Conservation (phyloP, 179 eudicot species). For the Drosera spatulata region DNA sequence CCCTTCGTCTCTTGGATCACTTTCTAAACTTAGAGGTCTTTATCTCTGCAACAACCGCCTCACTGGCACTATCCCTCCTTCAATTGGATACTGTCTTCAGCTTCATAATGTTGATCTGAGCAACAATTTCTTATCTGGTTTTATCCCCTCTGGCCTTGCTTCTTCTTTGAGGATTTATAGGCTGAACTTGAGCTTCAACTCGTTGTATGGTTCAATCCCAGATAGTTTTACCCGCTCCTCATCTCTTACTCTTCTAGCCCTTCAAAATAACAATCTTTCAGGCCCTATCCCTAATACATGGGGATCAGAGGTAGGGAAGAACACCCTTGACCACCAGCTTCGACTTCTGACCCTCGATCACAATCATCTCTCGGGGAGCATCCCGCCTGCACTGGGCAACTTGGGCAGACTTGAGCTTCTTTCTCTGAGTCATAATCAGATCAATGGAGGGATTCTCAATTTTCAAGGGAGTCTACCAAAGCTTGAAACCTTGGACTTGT, state of each 20-base stretch:
- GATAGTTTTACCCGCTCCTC: slow-evolving; percentile 31
- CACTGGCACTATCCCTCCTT: slow-evolving; percentile 70
- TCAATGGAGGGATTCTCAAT: slow-evolving; percentile 16
- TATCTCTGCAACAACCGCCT: slow-evolving; percentile 73
- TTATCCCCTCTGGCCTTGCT: slow-evolving; percentile 51
- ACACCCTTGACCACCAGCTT: slow-evolving; percentile 14
- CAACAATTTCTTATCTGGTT: slow-evolving; percentile 55
- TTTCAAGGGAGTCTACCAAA: slow-evolving; percentile 21
- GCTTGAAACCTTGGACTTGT: slow-evolving; percentile 22
- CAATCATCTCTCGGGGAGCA: slow-evolving; percentile 29
- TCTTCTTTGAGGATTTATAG: slow-evolving; percentile 57
- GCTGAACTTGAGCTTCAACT: slow-evolving; percentile 69
- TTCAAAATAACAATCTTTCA: slow-evolving; percentile 60
- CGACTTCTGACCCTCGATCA: slow-evolving; percentile 30
- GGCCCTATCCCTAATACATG: slow-evolving; percentile 54
- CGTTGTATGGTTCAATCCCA: slow-evolving; percentile 51
- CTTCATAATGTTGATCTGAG: slow-evolving; percentile 74
- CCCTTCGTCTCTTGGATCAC: slow-evolving; percentile 57
- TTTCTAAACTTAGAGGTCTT: slow-evolving; percentile 73
- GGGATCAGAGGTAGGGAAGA: slow-evolving; percentile 10
- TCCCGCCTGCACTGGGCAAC: slow-evolving; percentile 31
- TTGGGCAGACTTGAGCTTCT: slow-evolving; percentile 18
- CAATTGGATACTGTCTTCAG: slow-evolving; percentile 37
- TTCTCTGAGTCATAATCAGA: slow-evolving; percentile 23
- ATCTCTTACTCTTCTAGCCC: slow-evolving; percentile 49